Evolutionary conservation across 768 basidiomycete genomes (phyloP), one percentile per base, ranked within the genome.

Genomic region (Dioszegia aurantiaca): DNA sequence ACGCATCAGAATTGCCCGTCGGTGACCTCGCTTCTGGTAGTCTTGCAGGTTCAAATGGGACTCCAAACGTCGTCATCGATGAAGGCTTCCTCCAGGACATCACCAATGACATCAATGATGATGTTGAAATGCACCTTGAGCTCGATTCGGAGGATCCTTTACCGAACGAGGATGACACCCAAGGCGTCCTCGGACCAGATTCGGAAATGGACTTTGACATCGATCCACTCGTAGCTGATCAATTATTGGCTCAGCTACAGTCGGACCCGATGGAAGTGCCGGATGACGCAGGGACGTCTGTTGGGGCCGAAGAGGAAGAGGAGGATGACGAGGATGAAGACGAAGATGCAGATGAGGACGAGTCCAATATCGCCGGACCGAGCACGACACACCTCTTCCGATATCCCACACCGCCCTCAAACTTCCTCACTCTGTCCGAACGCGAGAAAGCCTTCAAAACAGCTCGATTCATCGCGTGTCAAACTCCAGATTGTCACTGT

Each of bases 381-480:
- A 49, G 30, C 48, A n/a, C 48, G 12, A 17, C 19, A 4, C 48
- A 30, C 19, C n/a, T 11, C n/a, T 61, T 31, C 28, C 26, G 56
- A 11, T 69, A 69, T 56, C 70, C 70, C 3, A 17, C 58, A 3
- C 30, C 68, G 17, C 60, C 63, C 14, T 30, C 49, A 4, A 62
- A 68, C 28, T 66, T 69, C 39, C 49, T 59, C 6, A 54, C 21
- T 5, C 55, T 68, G 5, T 54, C 70, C 3, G 62, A 58, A 9
- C 43, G 62, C 1, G 64, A 67, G 44, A 60, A 67, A 49, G 16
- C 37, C 8, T 72, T 76, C 69, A 92, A 90, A 79, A 86, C 91
- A 56, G 88, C 91, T 4, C 83, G 91, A 16, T 90, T 90, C 77
- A 83, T 87, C 3, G 79, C 81, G 0, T 94, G 91, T 70, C 77